Conservation (phyloP, 495 filamentous ascomycete species). For the Jackrogersella minutella region DNA sequence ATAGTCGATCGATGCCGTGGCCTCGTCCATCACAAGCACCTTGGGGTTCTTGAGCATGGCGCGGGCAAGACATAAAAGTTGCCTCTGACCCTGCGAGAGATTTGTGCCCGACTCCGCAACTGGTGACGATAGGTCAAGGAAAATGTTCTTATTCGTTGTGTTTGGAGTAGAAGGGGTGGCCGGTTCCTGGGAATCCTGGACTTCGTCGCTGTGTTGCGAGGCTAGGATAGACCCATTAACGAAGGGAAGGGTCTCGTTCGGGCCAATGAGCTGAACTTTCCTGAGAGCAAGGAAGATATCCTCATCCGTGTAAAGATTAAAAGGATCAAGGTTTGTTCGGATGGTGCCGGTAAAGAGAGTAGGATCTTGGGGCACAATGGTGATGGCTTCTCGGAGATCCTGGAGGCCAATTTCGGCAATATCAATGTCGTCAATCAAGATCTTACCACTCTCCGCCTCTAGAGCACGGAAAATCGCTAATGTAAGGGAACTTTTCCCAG, state of each 20-base stretch:
- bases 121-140: slow-evolving; percentile 83
- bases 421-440: slow-evolving; percentile 89
- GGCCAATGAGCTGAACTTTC: slow-evolving; percentile 87
- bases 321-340: slow-evolving; percentile 94
- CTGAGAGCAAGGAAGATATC: slow-evolving; percentile 88
- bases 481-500: slow-evolving; percentile 95
- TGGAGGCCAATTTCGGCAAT: slow-evolving; percentile 87
- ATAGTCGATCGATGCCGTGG: slow-evolving; percentile 98
- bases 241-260: slow-evolving; percentile 53
- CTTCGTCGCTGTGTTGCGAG: slow-evolving; percentile 21
- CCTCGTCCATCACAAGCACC: slow-evolving; percentile 98
- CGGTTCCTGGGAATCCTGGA: slow-evolving; percentile 29
- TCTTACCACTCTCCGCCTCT: slow-evolving; percentile 89
- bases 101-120: slow-evolving; percentile 95
- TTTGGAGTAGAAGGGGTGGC: slow-evolving; percentile 39
- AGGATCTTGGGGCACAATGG: slow-evolving; percentile 98
- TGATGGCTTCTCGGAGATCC: slow-evolving; percentile 91
- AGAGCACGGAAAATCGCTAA: slow-evolving; percentile 97
- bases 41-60: slow-evolving; percentile 91
- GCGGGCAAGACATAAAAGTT: slow-evolving; percentile 93
- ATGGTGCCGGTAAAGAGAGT: slow-evolving; percentile 97
- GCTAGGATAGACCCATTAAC: slow-evolving; percentile 20
- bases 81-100: slow-evolving; percentile 94
- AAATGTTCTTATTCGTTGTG: slow-evolving; percentile 88
- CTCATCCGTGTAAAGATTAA: slow-evolving; percentile 87